These are phyloP conservation scores for Lentinus tigrinus DNA, from an alignment of 768 basidiomycete genomes.

Conservation along the genomic window DNA sequence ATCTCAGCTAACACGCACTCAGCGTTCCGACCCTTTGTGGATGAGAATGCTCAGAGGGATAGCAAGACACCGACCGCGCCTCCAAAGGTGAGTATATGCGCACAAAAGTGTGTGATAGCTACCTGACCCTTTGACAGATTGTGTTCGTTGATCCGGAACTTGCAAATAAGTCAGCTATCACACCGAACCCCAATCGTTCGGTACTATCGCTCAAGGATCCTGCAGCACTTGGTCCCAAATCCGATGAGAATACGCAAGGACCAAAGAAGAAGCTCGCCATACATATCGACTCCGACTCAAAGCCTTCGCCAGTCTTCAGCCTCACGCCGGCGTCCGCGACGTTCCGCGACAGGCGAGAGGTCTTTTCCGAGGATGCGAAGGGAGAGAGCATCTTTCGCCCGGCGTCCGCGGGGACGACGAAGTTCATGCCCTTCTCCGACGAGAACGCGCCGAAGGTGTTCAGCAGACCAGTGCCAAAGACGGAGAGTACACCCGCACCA, in stretches of 20 bases:
- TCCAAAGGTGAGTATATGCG: constrained; percentile 38
- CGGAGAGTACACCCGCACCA: constrained; percentile 33
- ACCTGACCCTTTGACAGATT: constrained; percentile 42
- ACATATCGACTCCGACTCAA: constrained; percentile 11
- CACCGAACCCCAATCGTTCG: constrained; percentile 33
- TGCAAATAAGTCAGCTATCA: constrained; percentile 40
- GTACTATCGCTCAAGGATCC: constrained; percentile 50
- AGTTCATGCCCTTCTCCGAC: constrained; percentile 40
- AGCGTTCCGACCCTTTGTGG: constrained; percentile 71
- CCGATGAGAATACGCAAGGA: constrained; percentile 17
- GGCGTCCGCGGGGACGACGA: constrained; percentile 3
- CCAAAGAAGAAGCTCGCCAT: constrained; percentile 10
- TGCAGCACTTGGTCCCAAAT: constrained; percentile 22
- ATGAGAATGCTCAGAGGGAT: constrained; percentile 55
- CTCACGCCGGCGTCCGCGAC: constrained; percentile 49
- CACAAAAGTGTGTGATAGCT: not conserved
- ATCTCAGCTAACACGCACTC: not conserved
- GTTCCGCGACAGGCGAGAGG: constrained; percentile 11
- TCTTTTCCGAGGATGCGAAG: constrained; percentile 12
- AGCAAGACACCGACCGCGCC: constrained; percentile 34
- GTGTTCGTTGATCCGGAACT: constrained; percentile 56
- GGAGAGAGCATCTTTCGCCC: constrained; percentile 10
- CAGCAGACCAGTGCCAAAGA: constrained; percentile 54
- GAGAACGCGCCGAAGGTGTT: constrained; percentile 58
- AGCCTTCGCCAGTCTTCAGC: constrained; percentile 55